Evolutionary conservation across 1,284 basidiomycete species (phyloP), one percentile per base, ranked within the genome.

Genomic region (Ganoderma leucocontextum): DNA sequence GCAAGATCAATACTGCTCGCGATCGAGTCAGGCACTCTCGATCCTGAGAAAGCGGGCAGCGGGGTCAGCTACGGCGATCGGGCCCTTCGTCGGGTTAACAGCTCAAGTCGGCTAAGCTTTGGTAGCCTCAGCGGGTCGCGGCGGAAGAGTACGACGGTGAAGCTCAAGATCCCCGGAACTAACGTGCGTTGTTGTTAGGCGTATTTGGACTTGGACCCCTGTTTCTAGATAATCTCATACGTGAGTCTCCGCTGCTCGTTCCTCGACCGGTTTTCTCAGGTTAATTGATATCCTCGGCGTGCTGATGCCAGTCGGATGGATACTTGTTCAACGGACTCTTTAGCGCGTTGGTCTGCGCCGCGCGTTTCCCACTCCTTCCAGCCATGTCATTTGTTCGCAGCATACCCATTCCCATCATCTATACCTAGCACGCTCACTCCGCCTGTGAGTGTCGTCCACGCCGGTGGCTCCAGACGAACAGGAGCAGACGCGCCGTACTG

Each of bases 1-100:
- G 94, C 96, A 25, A 89, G 96, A 49, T 92, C 95, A 1, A 96
- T 99, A 72, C 84, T 99, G 36, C 86, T 96, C n/a, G 90, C 95
- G 5, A 97, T 99, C 76, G 97, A 99, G 80, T 92, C 93, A 12
- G 97, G 97, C 17, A 85, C 86, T 19, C 85, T 99, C 52, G 96
- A 99, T 80, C 97, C 97, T 33, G 96, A 98, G 81, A 93, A 93
- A 76, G 89, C 94, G 17, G 96, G 95, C 0, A 95, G 94, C 66
- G 97, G 97, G 42, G 95, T 99, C 47, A 96, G 94, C 75, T 99
- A 98, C 77, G 98, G 97, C 13, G 97, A 99, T 80, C 88, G 97
- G 65, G 93, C 95, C 15, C 83, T 98, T 53, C 88, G 95, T 65
- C 87, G 95, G 75, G 94, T 96, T 47, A 94, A 91, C 73, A 94